Conservation (phyloP, 2,329 filamentous ascomycete genomes). For the Cadophora luteo-olivacea region DNA sequence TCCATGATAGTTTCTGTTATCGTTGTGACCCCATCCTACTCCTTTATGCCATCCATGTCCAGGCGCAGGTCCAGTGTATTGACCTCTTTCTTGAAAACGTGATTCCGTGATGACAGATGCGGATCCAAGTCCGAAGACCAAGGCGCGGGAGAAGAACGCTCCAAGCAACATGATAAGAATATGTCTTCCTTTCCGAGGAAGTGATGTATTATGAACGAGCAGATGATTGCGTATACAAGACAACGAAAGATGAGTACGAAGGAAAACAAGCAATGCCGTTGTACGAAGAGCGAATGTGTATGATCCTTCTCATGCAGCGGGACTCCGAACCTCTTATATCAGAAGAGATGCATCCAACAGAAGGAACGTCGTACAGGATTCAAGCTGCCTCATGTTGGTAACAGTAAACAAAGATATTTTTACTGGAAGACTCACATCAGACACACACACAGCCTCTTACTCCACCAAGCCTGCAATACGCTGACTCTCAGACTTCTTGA, state of each 20-base stretch:
- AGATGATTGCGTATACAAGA: background rate
- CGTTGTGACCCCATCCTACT: slow-evolving; percentile 11
- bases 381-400: background rate
- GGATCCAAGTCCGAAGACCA: slow-evolving; percentile 22
- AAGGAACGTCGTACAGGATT: background rate
- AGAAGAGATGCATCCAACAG: background rate
- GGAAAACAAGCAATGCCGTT: slow-evolving; percentile 3
- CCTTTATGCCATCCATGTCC: slow-evolving; percentile 14
- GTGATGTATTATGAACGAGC: background rate
- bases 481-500: slow-evolving; percentile 6
- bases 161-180: slow-evolving; percentile 12
- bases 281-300: slow-evolving; percentile 10
- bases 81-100: background rate
- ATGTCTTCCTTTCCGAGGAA: background rate
- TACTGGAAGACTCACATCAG: slow-evolving; percentile 17
- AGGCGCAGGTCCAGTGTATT: background rate
- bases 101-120: slow-evolving; percentile 19
- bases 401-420: background rate
- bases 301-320: slow-evolving; percentile 7
- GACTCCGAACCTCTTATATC: background rate
- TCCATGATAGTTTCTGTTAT: slow-evolving; percentile 12
- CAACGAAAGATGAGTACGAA: slow-evolving; percentile 10
- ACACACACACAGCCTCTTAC: slow-evolving; percentile 14
- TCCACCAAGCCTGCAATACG: slow-evolving; percentile 3
- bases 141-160: slow-evolving; percentile 1